Percentiles rank a stretch among this genome's conserved stretches.
Evolutionary conservation across 2,329 filamentous ascomycete species (phyloP).

Genomic region (Fusarium oligoseptatum): DNA sequence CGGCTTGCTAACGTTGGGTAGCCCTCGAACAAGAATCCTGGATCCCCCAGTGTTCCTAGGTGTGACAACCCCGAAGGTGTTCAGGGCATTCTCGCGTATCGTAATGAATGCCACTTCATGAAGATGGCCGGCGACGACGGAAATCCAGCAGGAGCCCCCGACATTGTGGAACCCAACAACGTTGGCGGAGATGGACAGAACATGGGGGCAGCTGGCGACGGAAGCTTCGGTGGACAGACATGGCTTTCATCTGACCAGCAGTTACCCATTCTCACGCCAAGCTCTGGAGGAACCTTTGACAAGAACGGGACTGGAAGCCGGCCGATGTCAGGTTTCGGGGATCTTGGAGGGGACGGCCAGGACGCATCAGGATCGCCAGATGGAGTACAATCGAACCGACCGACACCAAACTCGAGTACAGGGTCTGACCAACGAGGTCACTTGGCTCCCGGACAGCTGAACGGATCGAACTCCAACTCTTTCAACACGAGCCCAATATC

Average conservation of each 20-base stretch:
- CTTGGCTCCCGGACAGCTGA: slow-evolving; percentile 49
- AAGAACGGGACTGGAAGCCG: slow-evolving; percentile 47
- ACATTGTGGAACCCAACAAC: slow-evolving; percentile 54
- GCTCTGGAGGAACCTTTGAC: slow-evolving; percentile 52
- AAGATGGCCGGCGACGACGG: slow-evolving; percentile 57
- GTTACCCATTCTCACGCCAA: slow-evolving; percentile 54
- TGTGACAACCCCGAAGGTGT: slow-evolving; percentile 54
- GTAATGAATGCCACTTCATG: slow-evolving; percentile 60
- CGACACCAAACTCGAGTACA: slow-evolving; percentile 70
- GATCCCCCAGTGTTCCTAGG: slow-evolving; percentile 37
- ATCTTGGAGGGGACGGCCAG: slow-evolving; percentile 59
- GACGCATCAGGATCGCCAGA: slow-evolving; percentile 65
- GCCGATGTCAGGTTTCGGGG: slow-evolving; percentile 55
- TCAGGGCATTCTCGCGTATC: slow-evolving; percentile 60
- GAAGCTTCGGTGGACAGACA: slow-evolving; percentile 47
- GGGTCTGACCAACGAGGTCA: slow-evolving; percentile 49
- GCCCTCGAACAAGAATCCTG: slow-evolving; percentile 45
- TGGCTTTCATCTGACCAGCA: slow-evolving; percentile 59
- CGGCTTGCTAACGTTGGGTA: slow-evolving; percentile 42
- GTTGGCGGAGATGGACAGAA: slow-evolving; percentile 43
- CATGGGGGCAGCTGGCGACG: slow-evolving; percentile 38
- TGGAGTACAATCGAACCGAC: slow-evolving; percentile 64
- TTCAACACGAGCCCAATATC: slow-evolving; percentile 67
- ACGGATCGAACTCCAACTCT: slow-evolving; percentile 58
- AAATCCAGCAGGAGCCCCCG: slow-evolving; percentile 55